These are phyloP conservation scores for Elsinoe fawcettii DNA, from an alignment of 2,329 filamentous ascomycete species.

Conservation along the genomic window DNA sequence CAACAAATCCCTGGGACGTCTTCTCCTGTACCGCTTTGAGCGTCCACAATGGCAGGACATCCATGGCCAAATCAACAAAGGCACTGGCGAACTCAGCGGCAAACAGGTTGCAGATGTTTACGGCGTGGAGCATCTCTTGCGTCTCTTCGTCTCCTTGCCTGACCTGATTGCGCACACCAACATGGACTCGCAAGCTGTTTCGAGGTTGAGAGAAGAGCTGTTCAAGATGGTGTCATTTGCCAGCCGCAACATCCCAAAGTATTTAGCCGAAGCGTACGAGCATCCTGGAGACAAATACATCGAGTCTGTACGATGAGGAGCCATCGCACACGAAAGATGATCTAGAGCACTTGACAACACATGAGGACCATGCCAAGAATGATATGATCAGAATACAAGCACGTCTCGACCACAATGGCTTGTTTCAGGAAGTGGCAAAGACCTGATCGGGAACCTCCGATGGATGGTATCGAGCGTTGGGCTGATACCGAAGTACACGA, in stretches of 20 bases:
- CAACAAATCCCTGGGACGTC: conserved; percentile 77
- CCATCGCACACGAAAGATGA: not conserved
- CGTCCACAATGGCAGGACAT: conserved; percentile 78
- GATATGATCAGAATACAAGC: not conserved
- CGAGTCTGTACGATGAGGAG: conserved; percentile 35
- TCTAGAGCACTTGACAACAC: not conserved
- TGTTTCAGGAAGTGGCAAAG: not conserved
- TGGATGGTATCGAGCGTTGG: not conserved
- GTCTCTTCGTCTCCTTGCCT: conserved; percentile 75
- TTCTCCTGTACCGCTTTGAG: conserved; percentile 91
- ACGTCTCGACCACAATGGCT: not conserved
- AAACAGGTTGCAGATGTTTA: conserved; percentile 76
- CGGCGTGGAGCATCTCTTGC: conserved; percentile 82
- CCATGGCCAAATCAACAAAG: conserved; percentile 57
- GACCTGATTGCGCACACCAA: conserved; percentile 96
- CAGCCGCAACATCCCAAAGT: conserved; percentile 63
- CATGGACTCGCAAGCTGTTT: conserved; percentile 89
- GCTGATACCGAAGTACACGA: not conserved
- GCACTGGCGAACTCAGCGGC: conserved; percentile 56
- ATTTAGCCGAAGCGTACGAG: conserved; percentile 73
- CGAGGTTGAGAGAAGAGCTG: conserved; percentile 80
- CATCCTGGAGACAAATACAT: conserved; percentile 63
- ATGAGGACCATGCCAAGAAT: not conserved
- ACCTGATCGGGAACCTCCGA: not conserved
- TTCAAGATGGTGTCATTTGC: conserved; percentile 82